phyloP scores from a whole-genome alignment of 1,284 basidiomycete genomes.

The Tylopilus sp. region DNA sequence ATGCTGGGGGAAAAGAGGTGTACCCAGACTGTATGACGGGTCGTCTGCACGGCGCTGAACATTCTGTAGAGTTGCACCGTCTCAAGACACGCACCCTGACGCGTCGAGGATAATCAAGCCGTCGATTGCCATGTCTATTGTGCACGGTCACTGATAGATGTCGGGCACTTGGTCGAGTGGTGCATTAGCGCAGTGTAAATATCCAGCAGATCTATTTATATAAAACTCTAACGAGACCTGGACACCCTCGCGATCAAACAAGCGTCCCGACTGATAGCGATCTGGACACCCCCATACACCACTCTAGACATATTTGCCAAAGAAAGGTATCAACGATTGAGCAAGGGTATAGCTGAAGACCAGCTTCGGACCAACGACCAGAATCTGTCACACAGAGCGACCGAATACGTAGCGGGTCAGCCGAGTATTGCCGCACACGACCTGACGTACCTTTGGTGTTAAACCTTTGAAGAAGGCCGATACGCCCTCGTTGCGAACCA shows the following conservation, averaged over 20 bases:
- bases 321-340: constrained; percentile 92
- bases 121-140: constrained; percentile 82
- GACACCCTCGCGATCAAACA: constrained; percentile 1
- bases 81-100: constrained; percentile 53
- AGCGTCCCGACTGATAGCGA: constrained; percentile 1
- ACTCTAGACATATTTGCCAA: constrained; percentile 77
- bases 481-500: constrained; percentile 84
- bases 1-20: constrained; percentile 71
- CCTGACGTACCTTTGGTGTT: constrained; percentile 77
- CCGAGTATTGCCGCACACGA: neutral
- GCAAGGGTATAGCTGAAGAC: constrained; percentile 98
- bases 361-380: constrained; percentile 96
- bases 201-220: constrained; percentile 6
- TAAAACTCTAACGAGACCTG: constrained; percentile 9
- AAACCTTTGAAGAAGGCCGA: constrained; percentile 96
- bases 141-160: neutral
- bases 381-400: constrained; percentile 51
- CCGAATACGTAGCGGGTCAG: neutral
- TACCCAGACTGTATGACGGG: constrained; percentile 93
- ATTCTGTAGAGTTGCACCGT: neutral
- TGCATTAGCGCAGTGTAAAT: constrained; percentile 12
- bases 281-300: neutral
- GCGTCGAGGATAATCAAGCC: constrained; percentile 87
- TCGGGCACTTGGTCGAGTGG: constrained; percentile 1
- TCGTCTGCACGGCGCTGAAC: constrained; percentile 48